Evolutionary conservation across 441 rosid species (phyloP).

Genomic region (Melastoma candidum): DNA sequence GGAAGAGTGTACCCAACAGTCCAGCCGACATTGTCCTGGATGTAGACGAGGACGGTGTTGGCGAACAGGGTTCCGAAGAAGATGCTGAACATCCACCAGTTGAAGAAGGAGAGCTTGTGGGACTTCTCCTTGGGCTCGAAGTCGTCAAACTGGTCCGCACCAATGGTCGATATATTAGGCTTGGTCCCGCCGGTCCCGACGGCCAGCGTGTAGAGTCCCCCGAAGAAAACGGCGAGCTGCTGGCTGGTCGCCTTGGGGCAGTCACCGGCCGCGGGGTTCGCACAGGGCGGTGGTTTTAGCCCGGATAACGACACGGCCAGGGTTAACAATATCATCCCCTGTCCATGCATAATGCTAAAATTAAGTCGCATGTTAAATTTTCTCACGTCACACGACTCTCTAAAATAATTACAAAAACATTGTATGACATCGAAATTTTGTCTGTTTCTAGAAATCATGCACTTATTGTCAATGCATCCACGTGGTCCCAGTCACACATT

Average conservation of each 20-base stretch:
- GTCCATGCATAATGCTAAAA: not conserved
- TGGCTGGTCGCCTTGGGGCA: conserved; percentile 51
- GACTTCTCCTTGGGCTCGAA: conserved; percentile 67
- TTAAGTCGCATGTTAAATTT: too few species aligned
- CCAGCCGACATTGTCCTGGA: conserved; percentile 95
- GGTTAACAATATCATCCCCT: conserved; percentile 74
- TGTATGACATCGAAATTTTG: too few species aligned
- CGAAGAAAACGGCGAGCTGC: conserved; percentile 52
- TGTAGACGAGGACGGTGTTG: conserved; percentile 62
- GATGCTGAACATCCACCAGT: conserved; percentile 97
- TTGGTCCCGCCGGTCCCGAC: conserved; percentile 88
- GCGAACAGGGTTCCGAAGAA: conserved; percentile 89
- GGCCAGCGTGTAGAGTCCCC: conserved; percentile 61
- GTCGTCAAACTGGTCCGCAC: conserved; percentile 88
- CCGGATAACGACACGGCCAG: conserved; percentile 60
- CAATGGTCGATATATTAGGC: conserved; percentile 84
- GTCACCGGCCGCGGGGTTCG: conserved; percentile 13
- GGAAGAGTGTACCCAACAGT: conserved; percentile 69
- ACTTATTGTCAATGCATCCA: too few species aligned
- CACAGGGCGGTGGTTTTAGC: conserved; percentile 64
- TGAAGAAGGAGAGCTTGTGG: conserved; percentile 82
- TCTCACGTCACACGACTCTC: too few species aligned
- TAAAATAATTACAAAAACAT: too few species aligned
- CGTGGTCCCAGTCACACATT: too few species aligned
- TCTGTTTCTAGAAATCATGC: too few species aligned